Evolutionary conservation across 2,329 filamentous ascomycete species (phyloP), one percentile per base, ranked within the genome.

Genomic region (Fusarium sarcochroum): DNA sequence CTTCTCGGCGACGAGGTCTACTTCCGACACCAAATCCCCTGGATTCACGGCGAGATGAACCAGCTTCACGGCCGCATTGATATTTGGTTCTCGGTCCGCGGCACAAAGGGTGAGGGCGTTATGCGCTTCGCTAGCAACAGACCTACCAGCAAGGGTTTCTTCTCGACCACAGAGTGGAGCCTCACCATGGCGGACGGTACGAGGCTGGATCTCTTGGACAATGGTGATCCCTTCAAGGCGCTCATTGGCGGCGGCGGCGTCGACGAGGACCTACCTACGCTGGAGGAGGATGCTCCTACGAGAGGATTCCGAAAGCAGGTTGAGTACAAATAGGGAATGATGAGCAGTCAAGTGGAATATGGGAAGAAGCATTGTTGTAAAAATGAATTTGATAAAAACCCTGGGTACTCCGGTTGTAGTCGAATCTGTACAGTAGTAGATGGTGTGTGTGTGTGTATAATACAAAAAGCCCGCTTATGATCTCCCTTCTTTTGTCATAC

Each of bases 81-180:
- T 84, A 93, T 99, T 61, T 83, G 82, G 57, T 98, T 97, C 79
- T 86, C 88, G 81, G 96, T 99, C 27, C 93, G 92, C 81, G 96
- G 96, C 40, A 93, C 89, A 30, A 89, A 85, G 77, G 83, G 81
- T 59, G 82, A 84, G 71, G 96, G 90, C 9, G 85, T 89, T 76
- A 96, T 98, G 87, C 87, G 88, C 76, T 97, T 99, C 80, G 87
- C 85, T 71, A 96, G 93, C 82, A 84, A 87, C 77, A 87, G 96
- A 76, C 89, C 87, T 71, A 81, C 80, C 9, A 71, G 83, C 58
- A 86, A 87, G 73, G 84, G 83, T 37, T 80, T 87, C 84, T 98
- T 97, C 80, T 90, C 93, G 82, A 99, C 96, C 35, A 87, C 90
- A 58, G 92, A 94, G 83, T 99, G 95, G 94, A 96, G 91, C 76